Percentiles rank a stretch among this genome's conserved stretches.
Evolutionary conservation across 2,329 filamentous ascomycete species (phyloP).

Genomic region (Fusarium decemcellulare): DNA sequence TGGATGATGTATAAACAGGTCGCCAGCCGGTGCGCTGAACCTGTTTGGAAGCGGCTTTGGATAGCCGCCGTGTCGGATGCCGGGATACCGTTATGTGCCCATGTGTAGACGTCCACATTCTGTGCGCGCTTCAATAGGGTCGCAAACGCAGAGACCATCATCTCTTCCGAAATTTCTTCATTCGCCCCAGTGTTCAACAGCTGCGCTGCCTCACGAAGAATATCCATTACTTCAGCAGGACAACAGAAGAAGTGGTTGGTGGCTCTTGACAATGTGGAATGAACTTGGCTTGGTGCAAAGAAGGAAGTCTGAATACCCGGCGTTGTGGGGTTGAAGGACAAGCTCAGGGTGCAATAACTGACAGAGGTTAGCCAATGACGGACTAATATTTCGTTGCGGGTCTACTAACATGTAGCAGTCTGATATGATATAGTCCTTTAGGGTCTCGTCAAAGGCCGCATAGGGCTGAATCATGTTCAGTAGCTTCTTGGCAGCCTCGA

Average conservation of each 20-base stretch:
- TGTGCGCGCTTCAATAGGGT: constrained; percentile 55
- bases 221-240: constrained; percentile 58
- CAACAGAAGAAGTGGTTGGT: constrained; percentile 63
- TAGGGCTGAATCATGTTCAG: constrained; percentile 56
- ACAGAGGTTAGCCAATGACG: constrained; percentile 4
- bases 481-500: constrained; percentile 60
- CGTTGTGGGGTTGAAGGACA: constrained; percentile 56
- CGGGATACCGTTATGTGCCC: constrained; percentile 55
- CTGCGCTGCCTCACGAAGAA: constrained; percentile 58
- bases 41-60: constrained; percentile 55
- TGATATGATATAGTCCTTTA: constrained; percentile 61
- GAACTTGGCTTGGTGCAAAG: constrained; percentile 51
- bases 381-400: neutral
- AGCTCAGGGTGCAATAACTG: constrained; percentile 60
- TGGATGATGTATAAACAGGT: constrained; percentile 62
- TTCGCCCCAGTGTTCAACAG: constrained; percentile 50
- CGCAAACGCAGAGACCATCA: constrained; percentile 45
- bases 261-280: constrained; percentile 54
- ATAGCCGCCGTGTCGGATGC: constrained; percentile 52
- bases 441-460: constrained; percentile 48
- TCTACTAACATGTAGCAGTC: constrained; percentile 60
- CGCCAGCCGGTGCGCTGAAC: constrained; percentile 58
- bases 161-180: constrained; percentile 40
- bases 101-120: constrained; percentile 55
- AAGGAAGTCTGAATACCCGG: constrained; percentile 49